Conservation (phyloP, 768 basidiomycete species). For the Podaxis sp. region DNA sequence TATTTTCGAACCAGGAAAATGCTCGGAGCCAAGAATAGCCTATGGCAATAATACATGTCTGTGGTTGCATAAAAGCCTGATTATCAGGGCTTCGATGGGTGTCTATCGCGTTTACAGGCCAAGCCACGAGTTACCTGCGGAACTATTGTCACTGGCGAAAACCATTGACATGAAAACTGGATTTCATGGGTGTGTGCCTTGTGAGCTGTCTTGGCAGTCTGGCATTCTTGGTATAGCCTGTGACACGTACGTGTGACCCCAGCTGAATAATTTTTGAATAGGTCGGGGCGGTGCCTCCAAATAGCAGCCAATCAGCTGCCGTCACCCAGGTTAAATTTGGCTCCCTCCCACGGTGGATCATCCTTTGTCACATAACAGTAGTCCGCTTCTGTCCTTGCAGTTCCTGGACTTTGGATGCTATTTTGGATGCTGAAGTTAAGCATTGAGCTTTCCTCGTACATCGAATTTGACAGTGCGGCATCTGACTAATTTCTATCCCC, state of each 20-base stretch:
- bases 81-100: not conserved
- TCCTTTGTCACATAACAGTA: slow-evolving; percentile 7
- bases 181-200: slow-evolving; percentile 17
- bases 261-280: slow-evolving; percentile 10
- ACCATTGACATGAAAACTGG: not conserved
- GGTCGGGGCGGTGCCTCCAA: slow-evolving; percentile 22
- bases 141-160: not conserved
- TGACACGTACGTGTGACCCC: slow-evolving; percentile 17
- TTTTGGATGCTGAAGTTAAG: not conserved
- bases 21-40: slow-evolving; percentile 25
- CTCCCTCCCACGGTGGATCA: slow-evolving; percentile 16
- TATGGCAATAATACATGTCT: slow-evolving; percentile 4
- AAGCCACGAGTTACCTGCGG: not conserved
- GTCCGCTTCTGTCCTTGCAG: slow-evolving; percentile 2
- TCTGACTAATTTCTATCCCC: not conserved
- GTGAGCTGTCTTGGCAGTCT: slow-evolving; percentile 9
- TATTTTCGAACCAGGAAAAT: slow-evolving; percentile 37
- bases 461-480: not conserved
- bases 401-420: slow-evolving; percentile 1
- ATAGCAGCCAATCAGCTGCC: slow-evolving; percentile 28
- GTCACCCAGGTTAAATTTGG: slow-evolving; percentile 19
- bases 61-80: not conserved
- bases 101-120: not conserved
- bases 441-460: not conserved
- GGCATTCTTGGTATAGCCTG: slow-evolving; percentile 10